Conservation (phyloP, 208 protist genomes). For the Sergeia podlipaevii region DNA sequence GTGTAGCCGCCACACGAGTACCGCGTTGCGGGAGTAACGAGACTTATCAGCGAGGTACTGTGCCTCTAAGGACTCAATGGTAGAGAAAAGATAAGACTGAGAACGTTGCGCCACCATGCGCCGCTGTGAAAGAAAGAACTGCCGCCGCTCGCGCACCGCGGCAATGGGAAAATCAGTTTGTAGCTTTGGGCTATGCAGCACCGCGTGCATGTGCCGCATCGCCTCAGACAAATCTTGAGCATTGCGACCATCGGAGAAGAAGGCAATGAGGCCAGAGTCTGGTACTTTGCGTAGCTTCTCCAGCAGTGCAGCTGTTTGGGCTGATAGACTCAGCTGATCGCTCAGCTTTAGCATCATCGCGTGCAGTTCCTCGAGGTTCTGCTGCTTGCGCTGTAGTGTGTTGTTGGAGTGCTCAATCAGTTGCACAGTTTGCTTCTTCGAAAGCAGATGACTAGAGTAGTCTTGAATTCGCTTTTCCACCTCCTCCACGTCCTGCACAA, state of each 20-base stretch:
- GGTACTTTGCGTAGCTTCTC: conserved; percentile 30
- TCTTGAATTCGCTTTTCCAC: conserved; percentile 71
- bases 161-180: conserved; percentile 77
- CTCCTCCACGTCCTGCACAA: conserved; percentile 67
- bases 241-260: conserved; percentile 72
- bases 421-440: conserved; percentile 72
- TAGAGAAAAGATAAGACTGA: conserved; percentile 52
- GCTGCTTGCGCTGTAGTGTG: conserved; percentile 69
- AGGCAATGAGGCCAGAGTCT: conserved; percentile 40
- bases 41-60: conserved; percentile 52
- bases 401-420: conserved; percentile 86
- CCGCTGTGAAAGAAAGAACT: conserved; percentile 70
- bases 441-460: conserved; percentile 71
- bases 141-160: conserved; percentile 68
- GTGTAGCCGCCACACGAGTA: conserved; percentile 78
- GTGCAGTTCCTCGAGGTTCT: conserved; percentile 68
- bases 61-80: conserved; percentile 43
- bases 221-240: conserved; percentile 48
- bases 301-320: conserved; percentile 37
- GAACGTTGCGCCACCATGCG: conserved; percentile 70
- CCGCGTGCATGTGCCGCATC: conserved; percentile 66
- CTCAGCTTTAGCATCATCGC: conserved; percentile 59
- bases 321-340: conserved; percentile 58
- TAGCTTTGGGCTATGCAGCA: conserved; percentile 65
- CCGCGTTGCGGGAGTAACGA: conserved; percentile 45